Base-by-base conservation (phyloP, 768 basidiomycete genomes). In the Phanerochaete carnosa region DNA sequence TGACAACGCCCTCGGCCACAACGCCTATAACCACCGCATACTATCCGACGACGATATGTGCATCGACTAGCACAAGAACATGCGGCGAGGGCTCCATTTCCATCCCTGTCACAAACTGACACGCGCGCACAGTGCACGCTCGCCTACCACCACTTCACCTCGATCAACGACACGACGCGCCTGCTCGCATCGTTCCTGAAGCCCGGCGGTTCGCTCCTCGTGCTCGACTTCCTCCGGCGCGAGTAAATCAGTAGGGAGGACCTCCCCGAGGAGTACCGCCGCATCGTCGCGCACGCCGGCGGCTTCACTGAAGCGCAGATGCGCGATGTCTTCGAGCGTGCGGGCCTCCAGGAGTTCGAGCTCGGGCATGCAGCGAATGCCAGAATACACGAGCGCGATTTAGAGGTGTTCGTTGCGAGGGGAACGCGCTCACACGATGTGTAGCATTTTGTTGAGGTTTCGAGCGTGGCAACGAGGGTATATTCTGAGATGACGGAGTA, bases 91-190 rank as follows among this genome's bases (percentile, higher is more conserved):
- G n/a, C n/a, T n/a, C n/a, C n/a, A n/a, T 62, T 26, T 7, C 16
- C 33, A 45, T 23, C 28, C 54, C n/a, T n/a, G n/a, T n/a, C n/a
- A n/a, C n/a, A n/a, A n/a, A n/a, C 8, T 2, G 19, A 25, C 12
- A 15, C 9, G 25, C 22, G 19, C 3, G 25, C 32, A 7, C 62
- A 91, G 89, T 91, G 88, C 65, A 75, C 80, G 13, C 72, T 76
- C 29, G 76, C 88, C 1, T 89, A 87, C 66, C 87, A 89, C 63
- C 87, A 89, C 67, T 76, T 89, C 55, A 56, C 72, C 3, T 79
- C 79, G 30, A 78, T 85, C 64, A 71, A 75, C 6, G 70, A 72
- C 16, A 79, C 80, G 32, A 90, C 89, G 8, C 73, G 73, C 22
- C 72, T 72, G 1, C 77, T 92, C 25, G 77, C 73, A 2, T 73